Evolutionary conservation across 306 rosid genomes (phyloP).

Genomic region (Rubus parviflorus): DNA sequence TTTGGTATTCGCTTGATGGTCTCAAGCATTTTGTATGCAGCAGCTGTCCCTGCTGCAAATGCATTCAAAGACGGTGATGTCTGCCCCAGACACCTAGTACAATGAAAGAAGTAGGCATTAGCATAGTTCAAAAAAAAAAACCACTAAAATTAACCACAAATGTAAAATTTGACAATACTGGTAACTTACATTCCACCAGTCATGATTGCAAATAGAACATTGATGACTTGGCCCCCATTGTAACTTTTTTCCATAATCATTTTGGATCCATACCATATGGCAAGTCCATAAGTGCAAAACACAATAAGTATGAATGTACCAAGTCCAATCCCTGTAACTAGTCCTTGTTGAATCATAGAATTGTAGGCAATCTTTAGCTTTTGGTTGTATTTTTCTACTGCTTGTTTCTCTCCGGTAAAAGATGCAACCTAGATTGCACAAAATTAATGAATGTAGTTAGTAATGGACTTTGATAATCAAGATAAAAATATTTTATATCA

Average conservation of each 20-base stretch:
- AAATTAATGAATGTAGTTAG: no score
- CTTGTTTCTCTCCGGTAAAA: conserved; percentile 79
- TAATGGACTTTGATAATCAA: no score
- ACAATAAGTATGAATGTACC: conserved; percentile 46
- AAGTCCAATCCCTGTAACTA: conserved; percentile 61
- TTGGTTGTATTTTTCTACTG: conserved; percentile 56
- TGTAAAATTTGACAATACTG: background rate
- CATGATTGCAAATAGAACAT: conserved; percentile 67
- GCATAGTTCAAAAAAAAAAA: background rate
- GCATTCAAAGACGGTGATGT: conserved; percentile 77
- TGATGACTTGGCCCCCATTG: conserved; percentile 69
- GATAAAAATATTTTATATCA: background rate
- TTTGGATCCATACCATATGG: conserved; percentile 86
- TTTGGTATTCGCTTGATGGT: conserved; percentile 62
- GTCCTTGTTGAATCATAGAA: conserved; percentile 58
- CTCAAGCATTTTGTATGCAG: conserved; percentile 85
- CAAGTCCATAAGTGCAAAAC: conserved; percentile 74
- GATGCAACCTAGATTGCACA: conserved; percentile 69
- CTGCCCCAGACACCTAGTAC: conserved; percentile 67
- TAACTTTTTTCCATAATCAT: conserved; percentile 62
- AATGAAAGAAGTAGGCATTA: background rate
- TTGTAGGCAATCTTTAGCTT: conserved; percentile 60
- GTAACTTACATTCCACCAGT: conserved; percentile 85
- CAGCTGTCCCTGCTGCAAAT: conserved; percentile 84
- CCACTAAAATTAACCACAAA: background rate